These are phyloP conservation scores for Vitis rupestris DNA, from an alignment of 164 flowering plant genomes.

Conservation along the genomic window DNA sequence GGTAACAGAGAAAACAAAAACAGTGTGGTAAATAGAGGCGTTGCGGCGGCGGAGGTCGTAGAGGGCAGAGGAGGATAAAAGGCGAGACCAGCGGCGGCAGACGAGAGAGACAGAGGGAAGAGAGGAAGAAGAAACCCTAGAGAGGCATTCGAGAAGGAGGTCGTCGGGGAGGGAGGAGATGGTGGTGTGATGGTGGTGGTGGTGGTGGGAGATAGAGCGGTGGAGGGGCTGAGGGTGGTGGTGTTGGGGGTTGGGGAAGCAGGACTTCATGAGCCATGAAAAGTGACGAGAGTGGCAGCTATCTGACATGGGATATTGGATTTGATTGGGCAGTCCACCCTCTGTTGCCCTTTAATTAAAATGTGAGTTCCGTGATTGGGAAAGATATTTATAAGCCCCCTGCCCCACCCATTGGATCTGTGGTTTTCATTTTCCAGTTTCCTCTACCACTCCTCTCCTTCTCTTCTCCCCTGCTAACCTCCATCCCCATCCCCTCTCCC, in stretches of 20 bases:
- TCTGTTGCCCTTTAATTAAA: too few species aligned
- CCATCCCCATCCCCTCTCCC: too few species aligned
- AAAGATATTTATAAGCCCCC: too few species aligned
- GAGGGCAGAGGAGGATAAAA: slow-evolving; percentile 45
- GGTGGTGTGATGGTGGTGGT: slow-evolving; percentile 23
- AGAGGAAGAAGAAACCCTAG: slow-evolving; percentile 55
- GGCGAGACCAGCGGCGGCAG: slow-evolving; percentile 61
- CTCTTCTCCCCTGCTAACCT: too few species aligned
- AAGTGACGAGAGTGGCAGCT: slow-evolving; percentile 70
- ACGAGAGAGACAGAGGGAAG: slow-evolving; percentile 57
- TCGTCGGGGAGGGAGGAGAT: slow-evolving; percentile 77
- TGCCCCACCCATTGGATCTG: too few species aligned
- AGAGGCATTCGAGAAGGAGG: slow-evolving; percentile 70
- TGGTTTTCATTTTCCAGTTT: too few species aligned
- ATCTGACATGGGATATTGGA: slow-evolving; percentile 22
- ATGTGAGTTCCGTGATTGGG: too few species aligned
- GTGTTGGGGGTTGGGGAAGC: slow-evolving; percentile 57
- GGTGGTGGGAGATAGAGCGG: slow-evolving; percentile 14
- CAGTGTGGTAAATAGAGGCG: slow-evolving; percentile 36
- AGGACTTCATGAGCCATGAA: slow-evolving; percentile 83
- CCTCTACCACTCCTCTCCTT: too few species aligned
- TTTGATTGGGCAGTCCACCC: too few species aligned
- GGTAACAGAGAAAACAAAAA: slow-evolving; percentile 45
- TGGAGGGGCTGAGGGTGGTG: slow-evolving; percentile 17
- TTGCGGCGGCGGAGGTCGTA: slow-evolving; percentile 56